Conservation (phyloP, 257 asterid species). For the Coffea eugenioides region DNA sequence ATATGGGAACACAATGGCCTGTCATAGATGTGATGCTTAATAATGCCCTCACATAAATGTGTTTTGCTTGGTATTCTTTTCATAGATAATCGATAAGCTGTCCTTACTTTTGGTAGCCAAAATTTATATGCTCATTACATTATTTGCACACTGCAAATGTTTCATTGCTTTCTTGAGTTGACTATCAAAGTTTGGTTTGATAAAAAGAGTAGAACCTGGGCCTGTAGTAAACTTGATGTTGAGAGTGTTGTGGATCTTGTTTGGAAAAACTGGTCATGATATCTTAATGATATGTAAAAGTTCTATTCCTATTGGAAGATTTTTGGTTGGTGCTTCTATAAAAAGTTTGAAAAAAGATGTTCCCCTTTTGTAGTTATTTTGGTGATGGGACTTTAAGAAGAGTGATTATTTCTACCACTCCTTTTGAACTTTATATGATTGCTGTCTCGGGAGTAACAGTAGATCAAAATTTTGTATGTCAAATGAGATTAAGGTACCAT, state of each 20-base stretch:
- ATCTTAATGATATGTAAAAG: background rate
- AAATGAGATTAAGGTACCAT: too few species aligned
- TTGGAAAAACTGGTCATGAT: background rate
- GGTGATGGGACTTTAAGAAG: background rate
- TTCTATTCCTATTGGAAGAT: background rate
- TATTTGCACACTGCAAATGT: background rate
- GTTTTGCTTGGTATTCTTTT: background rate
- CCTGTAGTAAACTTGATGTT: background rate
- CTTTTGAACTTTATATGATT: background rate
- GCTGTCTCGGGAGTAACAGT: background rate
- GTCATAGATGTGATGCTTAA: background rate
- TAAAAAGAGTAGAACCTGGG: background rate
- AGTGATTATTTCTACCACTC: background rate
- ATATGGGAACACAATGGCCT: background rate
- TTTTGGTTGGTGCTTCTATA: background rate
- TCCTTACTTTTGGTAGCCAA: background rate
- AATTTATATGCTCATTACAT: background rate
- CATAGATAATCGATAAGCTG: background rate
- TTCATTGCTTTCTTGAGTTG: background rate
- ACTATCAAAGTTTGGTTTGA: background rate
- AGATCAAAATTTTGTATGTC: background rate
- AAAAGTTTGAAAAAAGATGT: background rate
- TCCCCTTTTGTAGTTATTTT: background rate
- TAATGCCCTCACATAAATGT: background rate
- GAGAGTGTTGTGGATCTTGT: background rate